Base-by-base conservation (phyloP, 345 rosid species). In the Mangifera indica region DNA sequence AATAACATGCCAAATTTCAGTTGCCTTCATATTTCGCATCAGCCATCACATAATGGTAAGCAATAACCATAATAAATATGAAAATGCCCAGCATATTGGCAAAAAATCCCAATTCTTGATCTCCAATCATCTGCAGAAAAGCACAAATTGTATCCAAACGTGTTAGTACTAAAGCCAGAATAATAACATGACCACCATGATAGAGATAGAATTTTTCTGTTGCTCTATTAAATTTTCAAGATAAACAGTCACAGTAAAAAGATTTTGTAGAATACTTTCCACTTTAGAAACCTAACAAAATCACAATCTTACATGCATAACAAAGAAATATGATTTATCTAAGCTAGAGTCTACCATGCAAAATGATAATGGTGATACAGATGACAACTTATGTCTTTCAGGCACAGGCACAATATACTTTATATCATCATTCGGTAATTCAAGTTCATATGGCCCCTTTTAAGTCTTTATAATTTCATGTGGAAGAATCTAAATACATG, bases 101-200 rank as follows among this genome's bases (percentile, higher is more conserved):
- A 18, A 87, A 83, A 75, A 92, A 90, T 18, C 95, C 93, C 44
- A 91, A 82, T 56, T 82, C 92, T 73, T 82, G 92, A 81, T 94
- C 94, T 65, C 87, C 93, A 34, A 91, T 66, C 97, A 94, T 94
- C 98, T 90, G 95, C 87, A 81, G 42, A 66, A n/a, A n/a, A 72
- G 45, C 56, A 77, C 34, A 72, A 59, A 74, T 20, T 15, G 58
- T 62, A 48, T 11, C 54, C 34, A 59, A 66, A 57, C 18, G 0
- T 49, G n/a, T 71, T 20, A 51, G 52, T 15, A 8, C 29, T 34
- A 13, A 3, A 29, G 14, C 58, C 3, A 8, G 3, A 59, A 49
- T 3, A 0, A 0, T 34, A 69, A 70, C 54, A 45, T 45, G 29
- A 46, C 25, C 13, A 10, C 7, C 37, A 34, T 34, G 37, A 34